Percentiles rank a stretch among this genome's conserved stretches.
Conservation (phyloP, 2,329 filamentous ascomycete species). For the Colletotrichum musicola region DNA sequence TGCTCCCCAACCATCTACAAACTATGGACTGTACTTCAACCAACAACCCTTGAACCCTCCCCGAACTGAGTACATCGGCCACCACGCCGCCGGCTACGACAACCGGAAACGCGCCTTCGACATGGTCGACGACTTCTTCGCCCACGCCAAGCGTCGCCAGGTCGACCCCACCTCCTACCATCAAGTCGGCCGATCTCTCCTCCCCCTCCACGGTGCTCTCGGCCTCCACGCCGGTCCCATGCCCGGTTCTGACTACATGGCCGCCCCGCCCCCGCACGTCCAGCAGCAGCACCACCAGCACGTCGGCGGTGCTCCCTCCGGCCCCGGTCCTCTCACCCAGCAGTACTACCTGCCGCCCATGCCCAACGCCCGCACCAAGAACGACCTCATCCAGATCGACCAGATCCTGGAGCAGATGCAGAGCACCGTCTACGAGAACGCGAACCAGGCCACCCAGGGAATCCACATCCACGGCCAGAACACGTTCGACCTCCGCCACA, state of each 20-base stretch:
- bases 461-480: slow-evolving; percentile 83
- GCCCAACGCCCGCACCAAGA: slow-evolving; percentile 90
- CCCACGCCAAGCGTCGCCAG: slow-evolving; percentile 89
- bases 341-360: slow-evolving; percentile 92
- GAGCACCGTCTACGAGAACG: slow-evolving; percentile 93
- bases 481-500: slow-evolving; percentile 68
- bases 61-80: slow-evolving; percentile 73
- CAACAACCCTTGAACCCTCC: slow-evolving; percentile 67
- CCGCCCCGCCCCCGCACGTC: slow-evolving; percentile 44
- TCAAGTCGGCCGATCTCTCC: slow-evolving; percentile 89
- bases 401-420: slow-evolving; percentile 97
- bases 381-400: slow-evolving; percentile 92
- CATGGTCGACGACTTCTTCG: slow-evolving; percentile 93
- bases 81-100: slow-evolving; percentile 70
- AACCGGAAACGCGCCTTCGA: slow-evolving; percentile 88
- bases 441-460: slow-evolving; percentile 83
- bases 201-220: slow-evolving; percentile 81
- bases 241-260: slow-evolving; percentile 67
- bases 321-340: slow-evolving; percentile 73
- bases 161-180: slow-evolving; percentile 92
- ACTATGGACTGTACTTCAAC: slow-evolving; percentile 85
- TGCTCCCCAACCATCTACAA: slow-evolving; percentile 64
- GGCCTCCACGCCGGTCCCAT: slow-evolving; percentile 68
- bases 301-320: slow-evolving; percentile 66
- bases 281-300: slow-evolving; percentile 51